These are phyloP conservation scores for Lachnellula subtilissima DNA, from an alignment of 2,329 filamentous ascomycete species.

Conservation along the genomic window DNA sequence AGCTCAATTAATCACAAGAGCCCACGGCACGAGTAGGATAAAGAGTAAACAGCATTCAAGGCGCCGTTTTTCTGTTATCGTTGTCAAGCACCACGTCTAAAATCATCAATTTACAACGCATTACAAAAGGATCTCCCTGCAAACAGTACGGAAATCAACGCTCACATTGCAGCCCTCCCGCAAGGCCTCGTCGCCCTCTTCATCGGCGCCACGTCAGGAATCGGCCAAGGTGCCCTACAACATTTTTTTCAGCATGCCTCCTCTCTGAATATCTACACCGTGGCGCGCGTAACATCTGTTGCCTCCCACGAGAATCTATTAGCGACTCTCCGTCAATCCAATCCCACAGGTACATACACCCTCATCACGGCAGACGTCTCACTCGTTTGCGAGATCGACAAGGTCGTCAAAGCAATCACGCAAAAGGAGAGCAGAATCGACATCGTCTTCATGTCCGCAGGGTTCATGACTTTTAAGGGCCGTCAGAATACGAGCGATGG, in stretches of 20 bases:
- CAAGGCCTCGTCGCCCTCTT: constrained; percentile 2
- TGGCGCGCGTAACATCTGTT: constrained; percentile 31
- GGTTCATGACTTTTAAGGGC: constrained; percentile 25
- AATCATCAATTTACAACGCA: background rate
- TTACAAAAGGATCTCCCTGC: constrained; percentile 5
- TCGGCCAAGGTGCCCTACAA: constrained; percentile 14
- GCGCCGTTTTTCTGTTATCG: too few species aligned
- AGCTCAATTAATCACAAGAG: too few species aligned
- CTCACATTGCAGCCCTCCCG: background rate
- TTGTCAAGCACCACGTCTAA: background rate
- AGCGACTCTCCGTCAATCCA: constrained; percentile 31
- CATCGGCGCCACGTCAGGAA: constrained; percentile 7
- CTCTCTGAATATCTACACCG: constrained; percentile 38
- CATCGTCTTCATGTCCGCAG: constrained; percentile 40
- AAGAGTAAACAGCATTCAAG: too few species aligned
- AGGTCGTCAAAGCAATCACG: constrained; percentile 39
- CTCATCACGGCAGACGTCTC: constrained; percentile 37
- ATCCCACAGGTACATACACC: background rate
- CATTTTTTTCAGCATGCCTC: constrained; percentile 35
- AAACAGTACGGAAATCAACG: constrained; percentile 7
- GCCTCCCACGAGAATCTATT: background rate
- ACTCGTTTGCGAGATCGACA: constrained; percentile 43
- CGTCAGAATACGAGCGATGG: constrained; percentile 48
- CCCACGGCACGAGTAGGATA: too few species aligned
- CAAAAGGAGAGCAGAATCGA: constrained; percentile 38